Percentiles rank a stretch among this genome's conserved stretches.
These are phyloP conservation scores for Coemansia guatemalensis DNA, from an alignment of 192 early-diverging fungal species.

Conservation along the genomic window DNA sequence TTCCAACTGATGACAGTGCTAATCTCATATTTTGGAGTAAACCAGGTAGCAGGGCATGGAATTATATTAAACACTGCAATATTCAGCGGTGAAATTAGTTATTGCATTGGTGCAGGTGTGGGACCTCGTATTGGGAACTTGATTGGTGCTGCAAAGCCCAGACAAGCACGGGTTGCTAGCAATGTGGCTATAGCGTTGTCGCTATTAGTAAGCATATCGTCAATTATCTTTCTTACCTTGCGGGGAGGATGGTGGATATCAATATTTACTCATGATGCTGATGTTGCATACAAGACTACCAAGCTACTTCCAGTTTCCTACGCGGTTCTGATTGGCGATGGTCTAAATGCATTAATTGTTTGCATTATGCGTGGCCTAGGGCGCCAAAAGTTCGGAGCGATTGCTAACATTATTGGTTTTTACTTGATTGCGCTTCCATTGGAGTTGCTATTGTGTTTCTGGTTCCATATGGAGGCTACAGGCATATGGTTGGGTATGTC, in stretches of 20 bases:
- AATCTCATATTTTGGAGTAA: conserved; percentile 69
- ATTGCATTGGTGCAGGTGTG: conserved; percentile 73
- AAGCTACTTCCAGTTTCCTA: conserved; percentile 71
- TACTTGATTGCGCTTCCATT: conserved; percentile 52
- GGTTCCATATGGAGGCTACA: conserved; percentile 13
- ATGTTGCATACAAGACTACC: conserved; percentile 68
- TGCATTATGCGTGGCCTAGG: conserved; percentile 49
- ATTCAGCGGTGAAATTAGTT: conserved; percentile 64
- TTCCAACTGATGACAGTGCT: too few species aligned
- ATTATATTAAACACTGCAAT: conserved; percentile 63
- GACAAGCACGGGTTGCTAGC: too few species aligned
- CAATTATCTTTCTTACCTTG: conserved; percentile 11
- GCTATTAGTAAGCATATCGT: too few species aligned
- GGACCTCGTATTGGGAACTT: too few species aligned
- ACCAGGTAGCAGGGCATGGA: conserved; percentile 72
- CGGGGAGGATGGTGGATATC: conserved; percentile 28
- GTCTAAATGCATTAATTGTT: conserved; percentile 55
- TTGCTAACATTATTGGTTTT: too few species aligned
- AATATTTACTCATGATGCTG: too few species aligned
- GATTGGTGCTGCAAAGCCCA: too few species aligned
- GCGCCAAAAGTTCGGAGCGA: too few species aligned
- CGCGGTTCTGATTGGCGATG: conserved; percentile 58
- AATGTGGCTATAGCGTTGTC: too few species aligned
- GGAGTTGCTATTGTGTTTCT: conserved; percentile 42
- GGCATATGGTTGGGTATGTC: conserved; percentile 44